A percentile compares a stretch with the other conserved stretches of the same genome.
Conservation (phyloP, 495 filamentous ascomycete genomes). For the Neurospora cerealis region DNA sequence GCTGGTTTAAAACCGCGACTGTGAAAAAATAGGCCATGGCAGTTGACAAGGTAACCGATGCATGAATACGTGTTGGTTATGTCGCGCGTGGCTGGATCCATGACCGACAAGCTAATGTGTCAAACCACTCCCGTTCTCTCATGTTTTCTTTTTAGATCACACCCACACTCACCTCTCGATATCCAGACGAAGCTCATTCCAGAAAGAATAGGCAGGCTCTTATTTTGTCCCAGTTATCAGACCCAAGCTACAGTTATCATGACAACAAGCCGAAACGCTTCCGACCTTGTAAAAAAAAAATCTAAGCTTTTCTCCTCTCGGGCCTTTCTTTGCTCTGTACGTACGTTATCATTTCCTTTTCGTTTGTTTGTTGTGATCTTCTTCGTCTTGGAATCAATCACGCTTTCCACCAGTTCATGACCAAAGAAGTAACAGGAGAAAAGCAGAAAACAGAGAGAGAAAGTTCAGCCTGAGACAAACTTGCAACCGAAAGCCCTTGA, state of each 20-base stretch:
- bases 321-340: neutral
- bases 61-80: neutral
- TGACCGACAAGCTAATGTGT: neutral
- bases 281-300: neutral
- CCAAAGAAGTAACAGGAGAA: neutral
- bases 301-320: neutral
- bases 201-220: neutral
- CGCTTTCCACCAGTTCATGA: neutral
- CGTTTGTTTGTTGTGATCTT: neutral
- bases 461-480: neutral
- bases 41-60: neutral
- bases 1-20: neutral
- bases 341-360: neutral
- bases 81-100: neutral
- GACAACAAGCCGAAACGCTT: neutral
- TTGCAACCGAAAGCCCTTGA: neutral
- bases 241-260: neutral
- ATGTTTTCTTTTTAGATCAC: neutral
- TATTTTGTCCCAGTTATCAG: neutral
- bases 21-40: neutral
- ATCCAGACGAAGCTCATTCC: neutral
- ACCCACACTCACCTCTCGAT: neutral
- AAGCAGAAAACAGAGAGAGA: neutral
- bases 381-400: neutral
- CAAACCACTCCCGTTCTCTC: neutral